Evolutionary conservation across 1,139 yeast genomes (phyloP).

Genomic region (Taiozyma sp.): DNA sequence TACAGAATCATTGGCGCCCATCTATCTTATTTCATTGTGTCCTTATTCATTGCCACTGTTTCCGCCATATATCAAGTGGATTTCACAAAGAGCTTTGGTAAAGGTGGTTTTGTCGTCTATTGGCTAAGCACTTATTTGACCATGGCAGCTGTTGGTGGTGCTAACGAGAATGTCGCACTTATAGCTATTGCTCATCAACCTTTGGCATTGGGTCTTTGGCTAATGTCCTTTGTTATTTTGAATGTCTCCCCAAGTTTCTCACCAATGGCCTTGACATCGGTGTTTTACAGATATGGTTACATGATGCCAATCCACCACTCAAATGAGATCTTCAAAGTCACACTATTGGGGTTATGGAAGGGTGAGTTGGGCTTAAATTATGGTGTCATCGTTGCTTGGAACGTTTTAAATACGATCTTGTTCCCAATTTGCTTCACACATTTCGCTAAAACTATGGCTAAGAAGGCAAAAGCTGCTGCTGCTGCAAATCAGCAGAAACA

Average conservation of each 20-base stretch:
- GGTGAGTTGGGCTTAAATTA: conserved; percentile 52
- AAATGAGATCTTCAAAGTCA: conserved; percentile 48
- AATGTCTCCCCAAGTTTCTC: conserved; percentile 59
- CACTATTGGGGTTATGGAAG: conserved; percentile 51
- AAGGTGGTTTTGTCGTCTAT: conserved; percentile 55
- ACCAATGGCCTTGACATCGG: conserved; percentile 47
- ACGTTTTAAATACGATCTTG: conserved; percentile 38
- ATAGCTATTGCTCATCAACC: conserved; percentile 40
- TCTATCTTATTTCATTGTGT: conserved; percentile 43
- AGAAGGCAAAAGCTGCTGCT: conserved; percentile 22
- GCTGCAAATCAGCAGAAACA: not conserved
- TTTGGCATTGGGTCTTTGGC: conserved; percentile 55
- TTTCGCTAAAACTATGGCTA: conserved; percentile 27
- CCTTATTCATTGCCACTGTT: conserved; percentile 49
- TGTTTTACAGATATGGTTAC: conserved; percentile 57
- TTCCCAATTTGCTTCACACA: conserved; percentile 40
- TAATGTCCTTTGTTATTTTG: conserved; percentile 52
- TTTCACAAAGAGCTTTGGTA: conserved; percentile 47
- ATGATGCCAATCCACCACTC: conserved; percentile 61
- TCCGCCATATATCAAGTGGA: conserved; percentile 58
- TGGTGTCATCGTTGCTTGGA: conserved; percentile 57
- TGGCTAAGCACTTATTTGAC: conserved; percentile 59
- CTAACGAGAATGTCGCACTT: conserved; percentile 53
- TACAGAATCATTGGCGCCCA: conserved; percentile 46
- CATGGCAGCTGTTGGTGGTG: conserved; percentile 58